phyloP scores from a whole-genome alignment of 805 yeast genomes.

The Candida schatavii region DNA sequence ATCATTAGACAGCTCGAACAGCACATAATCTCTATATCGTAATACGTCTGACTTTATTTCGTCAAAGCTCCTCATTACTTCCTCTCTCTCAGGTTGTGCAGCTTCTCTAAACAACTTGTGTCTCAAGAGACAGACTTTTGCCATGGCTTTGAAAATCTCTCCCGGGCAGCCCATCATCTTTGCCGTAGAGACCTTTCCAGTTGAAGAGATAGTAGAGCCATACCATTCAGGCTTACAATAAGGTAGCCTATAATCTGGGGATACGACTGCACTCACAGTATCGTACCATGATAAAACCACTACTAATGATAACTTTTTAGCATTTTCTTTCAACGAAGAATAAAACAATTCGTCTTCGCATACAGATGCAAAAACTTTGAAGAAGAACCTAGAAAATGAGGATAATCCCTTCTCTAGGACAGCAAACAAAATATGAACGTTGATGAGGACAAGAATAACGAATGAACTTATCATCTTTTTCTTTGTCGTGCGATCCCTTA shows the following conservation, averaged over 20 bases:
- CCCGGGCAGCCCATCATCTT: constrained; percentile 62
- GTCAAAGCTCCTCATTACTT: constrained; percentile 21
- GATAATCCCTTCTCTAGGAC: constrained; percentile 55
- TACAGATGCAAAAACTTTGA: constrained; percentile 48
- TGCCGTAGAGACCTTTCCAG: constrained; percentile 44
- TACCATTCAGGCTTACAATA: constrained; percentile 53
- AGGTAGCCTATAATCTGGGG: constrained; percentile 57
- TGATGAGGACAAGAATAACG: constrained; percentile 49
- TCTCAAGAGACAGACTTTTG: constrained; percentile 41
- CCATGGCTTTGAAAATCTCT: constrained; percentile 48
- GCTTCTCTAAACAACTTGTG: constrained; percentile 18
- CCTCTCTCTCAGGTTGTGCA: constrained; percentile 5
- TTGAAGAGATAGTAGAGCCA: constrained; percentile 33
- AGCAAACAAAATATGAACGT: constrained; percentile 53
- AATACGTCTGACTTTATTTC: constrained; percentile 34
- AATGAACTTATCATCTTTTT: constrained; percentile 22
- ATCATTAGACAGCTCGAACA: constrained; percentile 10
- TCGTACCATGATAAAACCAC: constrained; percentile 61
- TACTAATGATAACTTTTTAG: constrained; percentile 48
- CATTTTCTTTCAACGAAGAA: constrained; percentile 38
- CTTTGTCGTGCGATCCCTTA: too few species aligned
- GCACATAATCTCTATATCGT: constrained; percentile 47
- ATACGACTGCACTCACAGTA: constrained; percentile 52
- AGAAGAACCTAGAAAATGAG: constrained; percentile 47
- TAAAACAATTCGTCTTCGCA: constrained; percentile 44